Base-by-base conservation (phyloP, 768 basidiomycete species). In the Macrolepiota fuliginosa region DNA sequence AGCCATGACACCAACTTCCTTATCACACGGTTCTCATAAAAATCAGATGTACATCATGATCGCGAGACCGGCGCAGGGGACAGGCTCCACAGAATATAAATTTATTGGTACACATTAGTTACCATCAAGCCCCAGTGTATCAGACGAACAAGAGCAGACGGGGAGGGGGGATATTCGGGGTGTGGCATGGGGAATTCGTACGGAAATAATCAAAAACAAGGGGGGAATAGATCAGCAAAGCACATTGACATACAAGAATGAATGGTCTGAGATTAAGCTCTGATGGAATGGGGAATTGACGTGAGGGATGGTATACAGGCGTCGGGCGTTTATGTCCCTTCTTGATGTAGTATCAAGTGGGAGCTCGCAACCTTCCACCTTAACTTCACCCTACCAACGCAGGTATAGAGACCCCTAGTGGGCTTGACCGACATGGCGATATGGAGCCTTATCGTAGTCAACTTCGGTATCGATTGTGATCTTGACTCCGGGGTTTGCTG, bases 401-500 rank as follows among this genome's bases (percentile, higher is more conserved):
- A 15, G 42, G n/a, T 45, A n/a, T 45, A 15, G 19, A 19, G 42
- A n/a, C 7, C 19, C n/a, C 35, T 55, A 61, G 29, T 54, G 59
- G 1, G 60, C 24, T 39, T 61, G 60, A 6, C 45, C 54, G 9
- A 61, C 54, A n/a, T 46, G 52, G 12, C 45, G 52, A 36, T 61
- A 61, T 35, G 40, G 25, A 22, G 60, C 54, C 45, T 47, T 59
- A 58, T 76, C 77, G 35, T 78, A 77, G 25, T 77, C 70, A 27
- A 81, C 71, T 60, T 81, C 74, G 12, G 75, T 69, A 64, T 81
- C 74, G 46, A 81, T 74, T 9, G 79, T 80, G 62, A 81, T 72
- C 62, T 81, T 80, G 32, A 81, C 79, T 24, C 80, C 66, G n/a
- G 56, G 52, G 24, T 62, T 64, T 11, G 51, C 64, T 27, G 46